Percentiles rank a stretch among this genome's conserved stretches.
These are phyloP conservation scores for Aspergillus ellipticus DNA, from an alignment of 495 filamentous ascomycete species.

Conservation along the genomic window DNA sequence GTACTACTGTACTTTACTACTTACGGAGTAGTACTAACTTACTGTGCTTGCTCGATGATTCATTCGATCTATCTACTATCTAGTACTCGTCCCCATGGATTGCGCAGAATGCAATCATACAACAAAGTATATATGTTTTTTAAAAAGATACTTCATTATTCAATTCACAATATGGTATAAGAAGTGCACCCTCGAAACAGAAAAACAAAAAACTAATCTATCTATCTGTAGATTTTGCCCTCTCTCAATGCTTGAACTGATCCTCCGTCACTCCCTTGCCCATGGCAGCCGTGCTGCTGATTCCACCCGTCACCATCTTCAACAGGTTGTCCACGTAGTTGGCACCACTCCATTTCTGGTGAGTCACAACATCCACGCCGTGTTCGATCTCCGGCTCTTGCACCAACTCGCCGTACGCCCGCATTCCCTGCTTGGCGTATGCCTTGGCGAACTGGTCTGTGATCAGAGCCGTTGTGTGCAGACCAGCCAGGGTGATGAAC, in stretches of 20 bases:
- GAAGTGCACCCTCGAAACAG: not conserved
- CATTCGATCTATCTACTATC: no score
- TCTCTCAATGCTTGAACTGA: constrained; percentile 64
- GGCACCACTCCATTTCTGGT: constrained; percentile 98
- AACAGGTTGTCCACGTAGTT: constrained; percentile 90
- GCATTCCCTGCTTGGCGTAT: constrained; percentile 80
- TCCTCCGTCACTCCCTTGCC: constrained; percentile 97
- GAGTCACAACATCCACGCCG: constrained; percentile 89
- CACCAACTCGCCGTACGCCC: constrained; percentile 92
- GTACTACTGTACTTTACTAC: no score
- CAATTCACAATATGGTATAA: not conserved
- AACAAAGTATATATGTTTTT: no score
- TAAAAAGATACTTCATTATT: no score
- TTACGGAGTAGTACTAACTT: no score
- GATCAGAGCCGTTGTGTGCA: constrained; percentile 93
- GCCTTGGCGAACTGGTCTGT: constrained; percentile 82
- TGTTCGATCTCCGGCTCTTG: constrained; percentile 96
- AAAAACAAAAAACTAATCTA: constrained; percentile 6
- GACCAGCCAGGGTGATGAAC: constrained; percentile 97
- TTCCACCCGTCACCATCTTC: constrained; percentile 95
- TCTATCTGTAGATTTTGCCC: not conserved
- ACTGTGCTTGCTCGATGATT: no score
- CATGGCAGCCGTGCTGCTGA: constrained; percentile 91
- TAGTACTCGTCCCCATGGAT: no score
- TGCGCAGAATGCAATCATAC: no score